Base-by-base conservation (phyloP, 2,329 filamentous ascomycete species). In the Xylaria sp. region DNA sequence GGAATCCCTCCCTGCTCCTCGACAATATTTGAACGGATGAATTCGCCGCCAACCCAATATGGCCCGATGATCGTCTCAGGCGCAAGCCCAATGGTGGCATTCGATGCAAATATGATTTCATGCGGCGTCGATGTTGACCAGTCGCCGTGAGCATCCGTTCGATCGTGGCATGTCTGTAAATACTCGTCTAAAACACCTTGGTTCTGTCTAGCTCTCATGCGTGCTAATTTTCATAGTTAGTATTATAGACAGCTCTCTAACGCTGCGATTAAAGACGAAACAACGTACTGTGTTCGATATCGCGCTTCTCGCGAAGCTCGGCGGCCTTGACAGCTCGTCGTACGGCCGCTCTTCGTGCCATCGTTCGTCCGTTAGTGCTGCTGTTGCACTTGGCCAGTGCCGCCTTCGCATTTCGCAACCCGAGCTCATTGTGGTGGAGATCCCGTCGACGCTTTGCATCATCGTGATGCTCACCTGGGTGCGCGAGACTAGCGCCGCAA, bases 391-490 rank as follows among this genome's bases (percentile, higher is more conserved):
- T 77, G 34, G 74, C 75, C 9, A 81, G 74, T 14, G 76, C 77
- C 21, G 76, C 74, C 73, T 79, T 79, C 65, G 78, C 75, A 60
- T 74, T 75, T 34, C 72, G 70, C 42, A 79, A 60, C 65, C 79
- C 79, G 24, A 76, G 69, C 51, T 72, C 71, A 53, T 78, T 79
- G 65, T 78, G 74, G 56, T 73, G 70, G 34, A 79, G 70, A 57
- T 81, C 78, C 47, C 71, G 66, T 48, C 61, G 65, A n/a, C 69
- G 71, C 70, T 72, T 72, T 32, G 59, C 69, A 30, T 73, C 72
- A 48, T 74, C 71, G 58, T 79, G 70, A 61, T 81, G 77, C 58
- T 80, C 75, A 30, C 79, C 80, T 1, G 81, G 80, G 58, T 82
- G 81, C 27, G 81, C 79, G 45, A 81, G 69, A 14, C 36, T 64